These are phyloP conservation scores for Penicillium sp. DNA, from an alignment of 2,329 filamentous ascomycete genomes.

Conservation along the genomic window DNA sequence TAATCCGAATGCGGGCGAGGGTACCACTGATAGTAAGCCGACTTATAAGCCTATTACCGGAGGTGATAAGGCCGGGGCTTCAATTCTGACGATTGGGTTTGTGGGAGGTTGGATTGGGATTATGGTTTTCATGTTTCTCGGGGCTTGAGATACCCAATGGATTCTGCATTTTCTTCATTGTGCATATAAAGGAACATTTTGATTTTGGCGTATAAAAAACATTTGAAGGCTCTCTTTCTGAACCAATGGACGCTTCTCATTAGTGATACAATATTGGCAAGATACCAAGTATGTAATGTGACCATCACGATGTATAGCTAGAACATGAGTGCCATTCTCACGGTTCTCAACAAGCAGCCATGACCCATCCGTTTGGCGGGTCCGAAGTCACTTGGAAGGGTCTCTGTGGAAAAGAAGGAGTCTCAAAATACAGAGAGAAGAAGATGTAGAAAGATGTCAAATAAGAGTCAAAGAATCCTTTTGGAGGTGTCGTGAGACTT, in stretches of 20 bases:
- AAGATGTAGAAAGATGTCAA: no score
- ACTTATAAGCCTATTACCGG: constrained; percentile 22
- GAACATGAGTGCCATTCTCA: no score
- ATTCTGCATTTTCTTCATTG: background rate
- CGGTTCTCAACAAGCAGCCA: no score
- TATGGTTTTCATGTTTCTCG: constrained; percentile 33
- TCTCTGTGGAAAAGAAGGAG: no score
- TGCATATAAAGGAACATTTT: background rate
- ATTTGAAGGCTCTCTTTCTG: background rate
- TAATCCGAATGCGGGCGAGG: constrained; percentile 35
- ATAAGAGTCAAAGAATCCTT: no score
- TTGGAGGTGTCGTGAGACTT: no score
- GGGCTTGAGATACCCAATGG: constrained; percentile 4
- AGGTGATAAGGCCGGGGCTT: constrained; percentile 40
- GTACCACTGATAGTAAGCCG: background rate
- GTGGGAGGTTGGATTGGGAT: constrained; percentile 28
- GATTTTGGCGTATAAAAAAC: background rate
- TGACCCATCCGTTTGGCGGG: no score
- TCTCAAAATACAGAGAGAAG: no score
- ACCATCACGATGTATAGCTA: no score
- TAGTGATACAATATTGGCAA: no score
- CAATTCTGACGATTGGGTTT: constrained; percentile 37
- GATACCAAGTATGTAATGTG: no score
- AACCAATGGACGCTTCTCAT: background rate
- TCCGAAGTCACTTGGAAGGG: no score